Evolutionary conservation across 179 eudicot genomes (phyloP), one percentile per base, ranked within the genome.

Genomic region (Nepenthes alata): DNA sequence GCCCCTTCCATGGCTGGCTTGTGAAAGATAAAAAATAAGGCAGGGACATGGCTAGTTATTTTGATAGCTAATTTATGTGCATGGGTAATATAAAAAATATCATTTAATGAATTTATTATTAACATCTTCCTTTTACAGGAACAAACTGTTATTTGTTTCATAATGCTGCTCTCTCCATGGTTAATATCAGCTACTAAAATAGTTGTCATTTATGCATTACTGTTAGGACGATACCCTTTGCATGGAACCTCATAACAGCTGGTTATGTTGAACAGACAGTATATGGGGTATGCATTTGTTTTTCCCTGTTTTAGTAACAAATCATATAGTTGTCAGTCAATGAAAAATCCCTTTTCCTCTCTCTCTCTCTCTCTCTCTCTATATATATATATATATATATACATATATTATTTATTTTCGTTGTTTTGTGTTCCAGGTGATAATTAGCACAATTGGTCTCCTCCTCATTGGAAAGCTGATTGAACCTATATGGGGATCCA

Each of bases 401-500:
- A 16, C 25, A 16, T 16, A 16, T 16, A 16, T 16, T 16, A 16
- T 16, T 16, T 16, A 16, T 16, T 16, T 16, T 14, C 14, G 5
- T 64, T 36, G 25, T 25, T 25, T 25, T 25, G 25, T 25, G 1
- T 64, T 73, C 53, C 78, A 93, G 98, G 83, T 78, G 56, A 72
- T 80, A 50, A 65, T 83, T 63, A 87, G 95, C 83, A 67, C 78
- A 52, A 48, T 93, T 57, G 93, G 95, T 60, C 85, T 93, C 53
- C 93, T 93, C 70, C 75, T 93, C 66, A 59, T 89, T 54, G 98
- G 98, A 66, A 93, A 89, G 78, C 79, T 89, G 63, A 97, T 93
- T 62, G 98, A 93, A 67, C 98, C 98, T 58, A 85, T 93, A 25
- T 93, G 98, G 98, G 97, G 98, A 67, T 74, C 98, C 65, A 83